A percentile compares a stretch with the other conserved stretches of the same genome.
phyloP scores from a whole-genome alignment of 179 eudicot species.

The Silene noctiflora region DNA sequence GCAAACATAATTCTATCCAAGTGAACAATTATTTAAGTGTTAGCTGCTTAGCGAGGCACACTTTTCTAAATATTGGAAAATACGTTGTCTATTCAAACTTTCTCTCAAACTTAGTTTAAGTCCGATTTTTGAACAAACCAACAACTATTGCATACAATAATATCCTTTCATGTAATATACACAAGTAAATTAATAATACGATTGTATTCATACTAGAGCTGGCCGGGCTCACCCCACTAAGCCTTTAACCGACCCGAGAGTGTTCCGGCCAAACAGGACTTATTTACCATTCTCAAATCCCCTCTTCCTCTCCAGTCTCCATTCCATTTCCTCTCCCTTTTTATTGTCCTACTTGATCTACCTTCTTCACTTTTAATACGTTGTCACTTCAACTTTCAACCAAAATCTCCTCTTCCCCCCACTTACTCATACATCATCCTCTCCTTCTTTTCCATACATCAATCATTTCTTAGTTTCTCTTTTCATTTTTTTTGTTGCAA shows the following conservation, averaged over 20 bases:
- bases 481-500: neutral
- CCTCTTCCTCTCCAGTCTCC: neutral
- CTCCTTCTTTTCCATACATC: conserved; percentile 17
- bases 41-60: too few species aligned
- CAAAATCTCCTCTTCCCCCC: neutral
- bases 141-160: too few species aligned
- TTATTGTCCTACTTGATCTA: neutral
- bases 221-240: too few species aligned
- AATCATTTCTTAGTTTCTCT: neutral
- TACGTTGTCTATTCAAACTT: too few species aligned
- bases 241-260: too few species aligned
- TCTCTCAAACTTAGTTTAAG: too few species aligned
- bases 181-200: too few species aligned
- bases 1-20: too few species aligned
- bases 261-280: neutral
- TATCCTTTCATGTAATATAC: neutral
- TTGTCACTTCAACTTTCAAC: neutral
- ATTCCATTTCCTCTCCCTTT: neutral
- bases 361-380: conserved; percentile 1
- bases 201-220: too few species aligned
- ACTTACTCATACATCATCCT: neutral
- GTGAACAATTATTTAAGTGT: too few species aligned
- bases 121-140: too few species aligned
- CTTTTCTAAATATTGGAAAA: too few species aligned
- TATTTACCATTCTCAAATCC: neutral